Evolutionary conservation across 2,329 filamentous ascomycete species (phyloP), one percentile per base, ranked within the genome.

Genomic region (Colletotrichum chrysophilum): DNA sequence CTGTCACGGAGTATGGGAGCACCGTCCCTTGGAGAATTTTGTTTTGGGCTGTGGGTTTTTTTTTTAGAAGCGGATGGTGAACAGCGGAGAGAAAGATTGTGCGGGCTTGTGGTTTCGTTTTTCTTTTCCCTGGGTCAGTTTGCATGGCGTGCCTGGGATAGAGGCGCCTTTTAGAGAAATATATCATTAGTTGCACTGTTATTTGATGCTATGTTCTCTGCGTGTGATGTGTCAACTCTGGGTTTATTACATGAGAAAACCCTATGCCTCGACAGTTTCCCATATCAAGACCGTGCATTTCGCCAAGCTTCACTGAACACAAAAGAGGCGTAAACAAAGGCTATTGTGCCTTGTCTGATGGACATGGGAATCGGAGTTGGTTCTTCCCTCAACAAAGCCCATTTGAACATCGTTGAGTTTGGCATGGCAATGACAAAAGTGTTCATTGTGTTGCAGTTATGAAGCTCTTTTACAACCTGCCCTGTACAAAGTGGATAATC

Each of bases 61-160:
- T n/a, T 43, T 21, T 48, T 48, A 21, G 43, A 52, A 52, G 43
- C 10, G 43, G 43, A 7, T 21, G 5, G 43, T 52, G 43, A 12
- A 21, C n/a, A 52, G 43, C n/a, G 43, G n/a, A 13, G 43, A 43
- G 61, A 38, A 34, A 36, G 32, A 64, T 13, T 12, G 32, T 21
- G n/a, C 43, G n/a, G 4, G 43, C n/a, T 21, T 4, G 43, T 13
- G 43, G n/a, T 21, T 52, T 52, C 38, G 43, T 52, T 52, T 10
- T 13, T 64, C 28, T 12, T 64, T 30, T 3, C 7, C n/a, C 18
- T 24, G 36, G 16, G 6, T 52, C 24, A 12, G 14, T 24, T 30
- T n/a, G 62, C 62, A 66, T 66, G 34, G 62, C 36, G 36, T 66
- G 62, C 62, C 24, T 52, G 43, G 30, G 62, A 66, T 66, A 66